Evolutionary conservation across 129 eudicot genomes (phyloP), one percentile per base, ranked within the genome.

Genomic region (Centaurea solstitialis): DNA sequence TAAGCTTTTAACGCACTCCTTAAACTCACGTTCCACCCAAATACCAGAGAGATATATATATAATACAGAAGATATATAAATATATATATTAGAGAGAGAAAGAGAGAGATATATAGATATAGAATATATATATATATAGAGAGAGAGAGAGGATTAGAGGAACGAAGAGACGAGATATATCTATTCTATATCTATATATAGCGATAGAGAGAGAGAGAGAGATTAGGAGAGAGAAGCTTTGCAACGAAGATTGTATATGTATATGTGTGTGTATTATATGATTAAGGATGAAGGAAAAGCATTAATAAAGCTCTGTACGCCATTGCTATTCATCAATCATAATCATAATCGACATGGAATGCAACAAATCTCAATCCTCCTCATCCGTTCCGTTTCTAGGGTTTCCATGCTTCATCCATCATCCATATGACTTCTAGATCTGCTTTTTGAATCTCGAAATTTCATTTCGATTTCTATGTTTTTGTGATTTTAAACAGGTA

Each of bases 211-310:
- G 47, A 17, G n/a, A n/a, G 64, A 6, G 24, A 40, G 41, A 70
- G 47, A 17, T 20, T 26, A 37, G 20, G 53, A 73, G 67, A 70
- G 65, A 7, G 40, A 17, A 30, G 38, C 79, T 39, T 22, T 80
- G 78, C 22, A 15, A 28, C n/a, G 21, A 70, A 68, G 41, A 22
- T 21, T 82, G 24, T 73, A 64, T 72, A 26, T 82, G 24, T 73
- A 64, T 72, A 26, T 26, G 30, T 26, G 74, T 79, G 77, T 70
- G 72, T 73, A 81, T 81, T 26, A 81, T 66, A 81, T 81, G 84
- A 81, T 81, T 74, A 81, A 66, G 20, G 66, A 64, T 75, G 68
- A 82, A 82, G 73, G 70, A 82, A 82, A 76, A 28, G 81, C 81
- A 75, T 82, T 82, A 68, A 75, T 82, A 68, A 75, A 75, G 70